Conservation (phyloP, 768 basidiomycete species). For the Lactarius hatsudake region DNA sequence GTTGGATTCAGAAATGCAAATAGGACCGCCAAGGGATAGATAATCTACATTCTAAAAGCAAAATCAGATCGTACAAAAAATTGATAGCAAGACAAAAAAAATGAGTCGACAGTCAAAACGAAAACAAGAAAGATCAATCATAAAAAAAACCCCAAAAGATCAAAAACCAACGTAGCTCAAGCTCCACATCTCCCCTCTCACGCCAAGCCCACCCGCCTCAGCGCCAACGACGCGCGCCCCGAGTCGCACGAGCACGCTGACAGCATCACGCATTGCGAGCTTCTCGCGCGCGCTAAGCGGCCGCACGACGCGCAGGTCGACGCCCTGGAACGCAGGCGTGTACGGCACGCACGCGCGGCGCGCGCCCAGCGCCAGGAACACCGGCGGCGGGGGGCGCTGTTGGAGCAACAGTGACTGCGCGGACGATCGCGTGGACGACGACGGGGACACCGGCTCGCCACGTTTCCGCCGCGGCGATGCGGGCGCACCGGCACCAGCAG, state of each 20-base stretch:
- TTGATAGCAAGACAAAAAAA: not conserved
- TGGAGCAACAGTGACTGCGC: not conserved
- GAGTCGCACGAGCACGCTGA: conserved; percentile 21
- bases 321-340: conserved; percentile 27
- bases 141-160: not conserved
- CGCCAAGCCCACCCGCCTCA: conserved; percentile 15
- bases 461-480: not conserved
- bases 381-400: conserved; percentile 15
- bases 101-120: not conserved
- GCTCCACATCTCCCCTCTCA: conserved; percentile 28
- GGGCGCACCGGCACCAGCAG: no score
- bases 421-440: not conserved
- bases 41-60: not conserved
- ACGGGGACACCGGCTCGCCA: not conserved
- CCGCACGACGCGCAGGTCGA: conserved; percentile 26
- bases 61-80: not conserved
- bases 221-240: conserved; percentile 21
- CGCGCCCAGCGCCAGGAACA: conserved; percentile 27
- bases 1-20: not conserved
- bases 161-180: conserved; percentile 29
- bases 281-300: conserved; percentile 27
- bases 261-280: conserved; percentile 26
- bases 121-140: not conserved
- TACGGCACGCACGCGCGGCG: conserved; percentile 28
- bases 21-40: not conserved